phyloP scores from a whole-genome alignment of 2,329 filamentous ascomycete species.

The Fusarium clavum region DNA sequence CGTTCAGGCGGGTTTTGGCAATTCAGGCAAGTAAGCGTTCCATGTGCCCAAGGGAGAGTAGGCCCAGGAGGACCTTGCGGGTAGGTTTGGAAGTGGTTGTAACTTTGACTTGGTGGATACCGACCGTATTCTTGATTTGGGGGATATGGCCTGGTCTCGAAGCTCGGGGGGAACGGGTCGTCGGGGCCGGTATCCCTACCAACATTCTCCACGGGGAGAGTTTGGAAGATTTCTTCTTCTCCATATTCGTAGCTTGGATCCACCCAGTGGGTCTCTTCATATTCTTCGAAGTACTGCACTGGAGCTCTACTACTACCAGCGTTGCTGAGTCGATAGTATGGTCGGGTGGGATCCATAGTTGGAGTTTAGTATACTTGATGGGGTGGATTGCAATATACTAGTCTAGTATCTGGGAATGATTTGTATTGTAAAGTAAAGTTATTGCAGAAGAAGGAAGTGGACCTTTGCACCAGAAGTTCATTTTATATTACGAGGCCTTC shows the following conservation, averaged over 20 bases:
- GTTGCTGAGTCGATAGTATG: neutral
- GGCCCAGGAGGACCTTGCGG: neutral
- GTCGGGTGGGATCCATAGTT: neutral
- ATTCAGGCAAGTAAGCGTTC: neutral
- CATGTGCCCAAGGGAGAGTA: neutral
- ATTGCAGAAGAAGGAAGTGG: neutral
- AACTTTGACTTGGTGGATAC: neutral
- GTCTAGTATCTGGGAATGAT: neutral
- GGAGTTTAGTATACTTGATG: neutral
- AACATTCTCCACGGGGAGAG: neutral
- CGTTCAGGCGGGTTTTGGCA: neutral
- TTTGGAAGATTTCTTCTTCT: neutral
- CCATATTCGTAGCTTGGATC: neutral
- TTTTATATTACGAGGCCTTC: neutral
- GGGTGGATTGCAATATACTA: neutral
- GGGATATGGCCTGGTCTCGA: neutral
- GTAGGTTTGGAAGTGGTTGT: neutral
- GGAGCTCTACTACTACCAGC: neutral
- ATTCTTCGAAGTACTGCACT: neutral
- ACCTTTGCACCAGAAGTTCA: rapidly evolving
- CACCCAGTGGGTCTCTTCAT: neutral
- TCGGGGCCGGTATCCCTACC: neutral
- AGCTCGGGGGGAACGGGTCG: neutral
- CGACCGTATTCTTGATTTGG: neutral
- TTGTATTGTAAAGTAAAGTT: neutral